A percentile compares a stretch with the other conserved stretches of the same genome.
Evolutionary conservation across 2,329 filamentous ascomycete genomes (phyloP).

Genomic region (Didymellaceae sp.): DNA sequence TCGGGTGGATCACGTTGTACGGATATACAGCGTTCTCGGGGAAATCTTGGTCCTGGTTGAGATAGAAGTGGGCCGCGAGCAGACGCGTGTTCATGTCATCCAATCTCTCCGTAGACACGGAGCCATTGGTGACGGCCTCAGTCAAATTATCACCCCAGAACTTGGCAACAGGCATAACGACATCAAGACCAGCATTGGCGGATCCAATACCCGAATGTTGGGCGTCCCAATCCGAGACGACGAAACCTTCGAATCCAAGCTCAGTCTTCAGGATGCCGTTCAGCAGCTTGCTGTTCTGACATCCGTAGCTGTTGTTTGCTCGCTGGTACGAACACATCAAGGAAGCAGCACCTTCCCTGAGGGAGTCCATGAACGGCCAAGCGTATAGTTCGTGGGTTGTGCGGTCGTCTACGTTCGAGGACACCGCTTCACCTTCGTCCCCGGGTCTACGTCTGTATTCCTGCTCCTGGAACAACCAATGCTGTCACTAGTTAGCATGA

Average conservation of each 20-base stretch:
- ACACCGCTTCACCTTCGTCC: slow-evolving; percentile 61
- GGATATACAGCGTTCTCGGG: slow-evolving; percentile 33
- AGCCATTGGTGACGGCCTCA: slow-evolving; percentile 39
- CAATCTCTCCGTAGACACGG: slow-evolving; percentile 29
- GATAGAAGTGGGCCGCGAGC: slow-evolving; percentile 35
- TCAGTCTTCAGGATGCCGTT: slow-evolving; percentile 61
- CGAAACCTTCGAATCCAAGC: slow-evolving; percentile 56
- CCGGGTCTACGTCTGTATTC: slow-evolving; percentile 53
- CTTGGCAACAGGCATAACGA: slow-evolving; percentile 50
- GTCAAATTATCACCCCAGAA: slow-evolving; percentile 43
- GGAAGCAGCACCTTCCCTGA: slow-evolving; percentile 63
- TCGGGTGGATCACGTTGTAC: slow-evolving; percentile 41
- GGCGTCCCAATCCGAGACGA: slow-evolving; percentile 53
- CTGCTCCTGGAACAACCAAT: slow-evolving; percentile 60
- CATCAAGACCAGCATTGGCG: slow-evolving; percentile 57
- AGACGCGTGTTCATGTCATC: slow-evolving; percentile 42
- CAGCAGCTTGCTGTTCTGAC: slow-evolving; percentile 49
- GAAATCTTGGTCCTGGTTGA: slow-evolving; percentile 50
- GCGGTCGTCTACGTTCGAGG: slow-evolving; percentile 68
- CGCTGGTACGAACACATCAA: slow-evolving; percentile 64
- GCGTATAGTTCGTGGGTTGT: slow-evolving; percentile 71
- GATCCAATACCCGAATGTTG: slow-evolving; percentile 55
- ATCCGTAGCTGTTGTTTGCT: slow-evolving; percentile 41
- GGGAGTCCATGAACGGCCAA: slow-evolving; percentile 68
- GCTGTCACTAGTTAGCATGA: slow-evolving; percentile 44